Conservation (phyloP, 2,329 filamentous ascomycete species). For the Grosmannia serpens region DNA sequence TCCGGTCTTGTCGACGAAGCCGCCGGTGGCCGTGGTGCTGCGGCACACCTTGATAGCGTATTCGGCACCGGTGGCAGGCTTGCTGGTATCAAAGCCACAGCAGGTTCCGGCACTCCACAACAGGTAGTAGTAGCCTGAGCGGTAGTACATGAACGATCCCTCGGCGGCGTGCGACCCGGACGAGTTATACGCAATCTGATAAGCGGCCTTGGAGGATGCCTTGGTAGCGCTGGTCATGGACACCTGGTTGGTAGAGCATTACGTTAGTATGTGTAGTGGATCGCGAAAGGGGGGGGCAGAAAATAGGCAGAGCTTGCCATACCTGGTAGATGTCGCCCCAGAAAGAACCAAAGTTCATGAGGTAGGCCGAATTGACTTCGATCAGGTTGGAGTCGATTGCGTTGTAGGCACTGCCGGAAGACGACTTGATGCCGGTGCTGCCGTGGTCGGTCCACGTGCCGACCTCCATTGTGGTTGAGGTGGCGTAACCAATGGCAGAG, state of each 20-base stretch:
- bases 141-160: constrained; percentile 42
- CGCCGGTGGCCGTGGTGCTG: constrained; percentile 35
- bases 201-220: constrained; percentile 13
- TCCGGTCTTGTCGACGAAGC: constrained; percentile 46
- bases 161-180: constrained; percentile 30
- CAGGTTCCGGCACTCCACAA: constrained; percentile 52
- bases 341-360: constrained; percentile 56
- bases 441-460: constrained; percentile 52
- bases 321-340: constrained; percentile 55
- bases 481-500: constrained; percentile 47
- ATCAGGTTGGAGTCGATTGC: constrained; percentile 50
- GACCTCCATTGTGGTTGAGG: constrained; percentile 33
- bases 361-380: constrained; percentile 28
- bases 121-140: constrained; percentile 45
- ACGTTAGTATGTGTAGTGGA: neutral
- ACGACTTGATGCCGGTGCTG: constrained; percentile 36
- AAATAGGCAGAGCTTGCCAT: neutral
- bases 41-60: constrained; percentile 56
- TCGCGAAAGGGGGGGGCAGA: neutral
- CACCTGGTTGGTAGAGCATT: neutral
- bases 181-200: constrained; percentile 26
- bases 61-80: constrained; percentile 45
- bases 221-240: constrained; percentile 28
- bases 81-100: constrained; percentile 43
- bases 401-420: constrained; percentile 35